A percentile compares a stretch with the other conserved stretches of the same genome.
phyloP scores from a whole-genome alignment of 495 filamentous ascomycete genomes.

The Neurospora africana region DNA sequence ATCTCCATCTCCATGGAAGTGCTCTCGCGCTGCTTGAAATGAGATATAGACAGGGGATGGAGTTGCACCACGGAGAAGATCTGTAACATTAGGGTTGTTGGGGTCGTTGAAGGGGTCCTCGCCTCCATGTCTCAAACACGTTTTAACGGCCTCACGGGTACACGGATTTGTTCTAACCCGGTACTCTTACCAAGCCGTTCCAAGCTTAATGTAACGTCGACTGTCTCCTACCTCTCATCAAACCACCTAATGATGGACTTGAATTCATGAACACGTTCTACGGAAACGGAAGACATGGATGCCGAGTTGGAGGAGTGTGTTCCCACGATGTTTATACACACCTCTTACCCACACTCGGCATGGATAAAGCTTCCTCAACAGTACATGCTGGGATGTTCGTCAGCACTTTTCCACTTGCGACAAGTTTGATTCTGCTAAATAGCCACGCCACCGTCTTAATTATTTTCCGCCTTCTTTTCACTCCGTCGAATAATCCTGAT shows the following conservation, averaged over 20 bases:
- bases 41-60: not conserved
- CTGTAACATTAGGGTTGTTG: not conserved
- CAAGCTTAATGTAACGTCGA: not conserved
- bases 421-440: not conserved
- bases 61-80: not conserved
- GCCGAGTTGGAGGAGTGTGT: not conserved
- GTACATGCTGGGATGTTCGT: not conserved
- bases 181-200: not conserved
- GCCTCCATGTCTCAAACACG: not conserved
- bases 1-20: not conserved
- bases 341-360: not conserved
- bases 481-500: not conserved
- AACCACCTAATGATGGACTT: not conserved
- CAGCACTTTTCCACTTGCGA: not conserved
- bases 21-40: not conserved
- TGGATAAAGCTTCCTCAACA: not conserved
- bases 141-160: not conserved
- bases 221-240: not conserved
- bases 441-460: not conserved
- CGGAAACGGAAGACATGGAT: not conserved
- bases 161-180: not conserved
- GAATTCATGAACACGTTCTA: not conserved
- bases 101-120: not conserved
- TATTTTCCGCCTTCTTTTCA: not conserved
- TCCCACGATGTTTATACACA: not conserved